Evolutionary conservation across 371 early-diverging fungal genomes (phyloP), one percentile per base, ranked within the genome.

Genomic region (Circinella minor): DNA sequence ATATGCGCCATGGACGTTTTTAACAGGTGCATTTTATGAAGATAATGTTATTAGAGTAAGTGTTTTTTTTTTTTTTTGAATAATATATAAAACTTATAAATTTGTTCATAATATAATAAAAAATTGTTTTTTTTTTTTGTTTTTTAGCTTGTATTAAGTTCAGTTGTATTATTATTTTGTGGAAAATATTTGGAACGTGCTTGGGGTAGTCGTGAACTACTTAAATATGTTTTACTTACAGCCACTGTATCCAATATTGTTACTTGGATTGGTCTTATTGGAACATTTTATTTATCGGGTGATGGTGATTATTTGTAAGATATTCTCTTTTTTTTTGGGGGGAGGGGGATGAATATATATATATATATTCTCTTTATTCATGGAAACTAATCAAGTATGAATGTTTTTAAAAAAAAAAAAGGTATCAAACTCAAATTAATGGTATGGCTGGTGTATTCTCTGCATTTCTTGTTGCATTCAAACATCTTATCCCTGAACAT

Each of bases 391-490:
- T 57, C 8, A 67, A 54, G 27, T 27, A 27, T 27, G 2, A 27
- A 27, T 27, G 27, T 27, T 11, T 11, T 11, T 43, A n/a, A n/a
- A n/a, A n/a, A n/a, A n/a, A 20, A 14, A 17, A n/a, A 10, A 59
- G 88, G 61, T 89, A 83, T 65, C 68, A 77, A 9, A 79, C 76
- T 4, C 86, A 81, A 62, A 87, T 89, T 55, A 85, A 88, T 73
- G 95, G 95, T n/a, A 78, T 93, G 77, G 80, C 85, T 48, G 91
- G 84, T 36, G 79, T 93, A 1, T 74, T 91, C 38, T 79, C 85
- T 49, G 92, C 88, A 48, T 91, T 92, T 63, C 70, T 93, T 34
- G 91, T 94, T 5, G 92, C 91, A 10, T 94, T 93, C 81, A 93
- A 92, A 65, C 90, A 93, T 72, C 75, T 89, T 4, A 78, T 91